Evolutionary conservation across 306 rosid species (phyloP), one percentile per base, ranked within the genome.

Genomic region (Trifolium dubium): DNA sequence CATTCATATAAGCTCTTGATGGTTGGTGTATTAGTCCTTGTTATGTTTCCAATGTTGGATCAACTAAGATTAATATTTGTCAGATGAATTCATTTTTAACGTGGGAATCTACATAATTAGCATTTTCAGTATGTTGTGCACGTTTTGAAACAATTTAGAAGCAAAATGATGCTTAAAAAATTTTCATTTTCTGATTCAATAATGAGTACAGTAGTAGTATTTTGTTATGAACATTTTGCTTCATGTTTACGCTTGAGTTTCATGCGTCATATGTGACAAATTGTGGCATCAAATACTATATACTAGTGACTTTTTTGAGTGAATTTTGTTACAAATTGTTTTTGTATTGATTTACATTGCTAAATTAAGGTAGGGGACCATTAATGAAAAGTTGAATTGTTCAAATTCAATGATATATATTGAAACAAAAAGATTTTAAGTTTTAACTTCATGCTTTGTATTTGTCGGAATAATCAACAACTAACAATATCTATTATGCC

Each of bases 301-400:
- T 12, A 19, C 3, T 58, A 49, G 51, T 18, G 30, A 53, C 62
- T 12, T 59, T 59, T 44, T 29, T 47, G 58, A 8, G 32, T 23
- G 34, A 44, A 58, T 18, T 72, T 75, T 61, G 60, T 68, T 80
- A 35, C 39, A 83, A 51, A 71, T 29, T 76, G 17, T 77, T 80
- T 79, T 72, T 39, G 51, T 55, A 55, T 58, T 51, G 46, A 17
- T 19, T 63, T 63, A 65, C 54, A 76, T 55, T 78, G 50, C 53
- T 46, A 55, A 72, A 61, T 67, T 70, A 30, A 63, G 35, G 79
- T 67, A 77, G 90, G 93, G 86, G 86, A 88, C 93, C 84, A 66
- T 64, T 10, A 31, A 64, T 75, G 80, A 66, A 76, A 83, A 67
- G 85, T 77, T 77, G 34, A 71, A 63, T 51, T 61, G 44, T 78